Conservation (phyloP, 768 basidiomycete genomes). For the Hygrophorus russula region DNA sequence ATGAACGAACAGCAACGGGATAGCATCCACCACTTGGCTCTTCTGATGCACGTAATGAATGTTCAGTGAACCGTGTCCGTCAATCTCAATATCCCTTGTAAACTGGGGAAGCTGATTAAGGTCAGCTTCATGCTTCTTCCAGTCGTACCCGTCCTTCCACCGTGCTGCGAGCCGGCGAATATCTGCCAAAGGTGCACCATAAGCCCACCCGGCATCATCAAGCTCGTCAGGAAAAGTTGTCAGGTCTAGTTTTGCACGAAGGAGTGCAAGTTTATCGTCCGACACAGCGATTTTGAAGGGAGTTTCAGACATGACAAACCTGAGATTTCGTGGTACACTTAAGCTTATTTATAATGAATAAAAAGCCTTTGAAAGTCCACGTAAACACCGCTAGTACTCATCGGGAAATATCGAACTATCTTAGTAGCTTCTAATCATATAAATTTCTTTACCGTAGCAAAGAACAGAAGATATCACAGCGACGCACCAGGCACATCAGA, state of each 20-base stretch:
- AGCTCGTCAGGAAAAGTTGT: slow-evolving; percentile 48
- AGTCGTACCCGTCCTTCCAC: slow-evolving; percentile 48
- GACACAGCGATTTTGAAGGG: slow-evolving; percentile 39
- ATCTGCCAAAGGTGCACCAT: slow-evolving; percentile 42
- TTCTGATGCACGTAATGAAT: slow-evolving; percentile 51
- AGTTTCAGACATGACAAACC: slow-evolving; percentile 20
- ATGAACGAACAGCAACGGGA: slow-evolving; percentile 51
- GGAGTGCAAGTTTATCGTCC: slow-evolving; percentile 25
- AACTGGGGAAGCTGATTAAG: slow-evolving; percentile 51
- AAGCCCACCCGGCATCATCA: slow-evolving; percentile 35
- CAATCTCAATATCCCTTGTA: slow-evolving; percentile 37
- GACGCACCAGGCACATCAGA: no score
- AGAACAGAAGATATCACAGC: no score
- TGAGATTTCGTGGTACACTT: no score
- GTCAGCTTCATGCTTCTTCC: slow-evolving; percentile 38
- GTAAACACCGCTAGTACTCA: no score
- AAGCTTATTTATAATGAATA: no score
- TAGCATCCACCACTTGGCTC: slow-evolving; percentile 31
- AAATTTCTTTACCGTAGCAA: no score
- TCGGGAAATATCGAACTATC: no score
- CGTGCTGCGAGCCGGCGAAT: slow-evolving; percentile 33
- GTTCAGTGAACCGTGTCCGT: slow-evolving; percentile 28
- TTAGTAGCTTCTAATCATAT: no score
- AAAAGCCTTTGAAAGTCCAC: no score
- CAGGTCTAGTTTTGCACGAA: slow-evolving; percentile 36